phyloP scores from a whole-genome alignment of 2,329 filamentous ascomycete species.

The Colletotrichum coccodes region DNA sequence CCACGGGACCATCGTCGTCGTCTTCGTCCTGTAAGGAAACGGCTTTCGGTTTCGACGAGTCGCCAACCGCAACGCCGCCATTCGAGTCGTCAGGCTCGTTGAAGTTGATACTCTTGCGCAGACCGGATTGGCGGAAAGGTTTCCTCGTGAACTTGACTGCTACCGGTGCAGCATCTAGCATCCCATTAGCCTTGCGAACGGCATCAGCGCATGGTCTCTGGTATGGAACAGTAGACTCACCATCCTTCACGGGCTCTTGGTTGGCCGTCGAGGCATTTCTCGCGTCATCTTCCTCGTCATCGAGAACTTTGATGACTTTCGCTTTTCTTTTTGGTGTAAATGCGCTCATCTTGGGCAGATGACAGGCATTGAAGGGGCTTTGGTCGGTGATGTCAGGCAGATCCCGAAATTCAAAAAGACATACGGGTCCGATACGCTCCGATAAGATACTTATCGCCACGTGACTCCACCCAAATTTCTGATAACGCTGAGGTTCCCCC shows the following conservation, averaged over 20 bases:
- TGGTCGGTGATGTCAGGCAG: background rate
- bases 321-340: conserved; percentile 74
- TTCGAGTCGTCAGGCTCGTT: conserved; percentile 44
- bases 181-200: conserved; percentile 32
- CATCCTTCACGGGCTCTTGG: conserved; percentile 44
- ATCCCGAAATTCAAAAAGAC: background rate
- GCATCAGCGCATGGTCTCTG: conserved; percentile 39
- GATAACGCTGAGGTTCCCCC: conserved; percentile 14
- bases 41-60: conserved; percentile 29
- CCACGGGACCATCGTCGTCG: conserved; percentile 57
- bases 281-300: conserved; percentile 66
- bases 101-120: conserved; percentile 66
- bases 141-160: conserved; percentile 51
- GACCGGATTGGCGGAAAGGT: conserved; percentile 65
- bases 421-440: background rate
- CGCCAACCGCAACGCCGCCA: conserved; percentile 7
- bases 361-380: background rate
- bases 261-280: conserved; percentile 33
- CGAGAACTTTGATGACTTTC: conserved; percentile 78
- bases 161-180: conserved; percentile 17
- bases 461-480: conserved; percentile 48
- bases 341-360: conserved; percentile 56
- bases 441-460: conserved; percentile 57
- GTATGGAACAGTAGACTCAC: conserved; percentile 44
- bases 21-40: conserved; percentile 48